Base-by-base conservation (phyloP, 192 early-diverging fungal genomes). In the Spizellomyces punctatus region DNA sequence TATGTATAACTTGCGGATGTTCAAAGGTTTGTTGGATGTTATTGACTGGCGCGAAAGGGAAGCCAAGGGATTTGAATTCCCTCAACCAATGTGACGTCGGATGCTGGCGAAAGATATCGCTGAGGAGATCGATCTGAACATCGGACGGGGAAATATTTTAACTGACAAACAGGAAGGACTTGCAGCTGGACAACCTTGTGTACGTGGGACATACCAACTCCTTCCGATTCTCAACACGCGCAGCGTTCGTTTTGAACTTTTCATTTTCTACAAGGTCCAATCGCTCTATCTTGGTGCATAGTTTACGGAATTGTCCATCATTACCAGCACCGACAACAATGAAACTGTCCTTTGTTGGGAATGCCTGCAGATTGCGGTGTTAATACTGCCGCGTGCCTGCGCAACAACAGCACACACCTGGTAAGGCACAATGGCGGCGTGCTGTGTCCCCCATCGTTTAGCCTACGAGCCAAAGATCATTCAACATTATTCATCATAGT, bases 341-440 rank as follows among this genome's bases (percentile, higher is more conserved):
- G 74, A 83, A 81, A 6, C 90, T 90, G 76, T 96, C 91, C 12
- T 64, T 80, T 8, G 92, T 95, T 0, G 83, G 84, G 67, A 96
- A 89, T 14, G 79, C 66, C 76, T 79, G 16, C 10, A 54, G 17
- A 36, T 44, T 10, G n/a, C 7, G 5, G 54, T 16, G n/a, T 16
- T 12, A 57, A n/a, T n/a, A 67, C 65, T 54, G 50, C 50, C 12
- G 50, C 4, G 50, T 54, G 17, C 50, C 50, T 54, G 17, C 17
- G 50, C 50, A 12, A 19, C 12, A 54, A 54, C 50, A n/a, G 17
- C 50, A 46, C 52, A 16, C 5, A 43, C 21, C 63, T 95, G 90
- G 79, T 98, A 98, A 10, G 96, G 96, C 9, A 95, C 96, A 56
- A 98, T 96, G 2, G 93, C 91, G 6, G 91, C 85, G 73, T 98